Conservation (phyloP, 345 rosid species). For the Trapa incisa region DNA sequence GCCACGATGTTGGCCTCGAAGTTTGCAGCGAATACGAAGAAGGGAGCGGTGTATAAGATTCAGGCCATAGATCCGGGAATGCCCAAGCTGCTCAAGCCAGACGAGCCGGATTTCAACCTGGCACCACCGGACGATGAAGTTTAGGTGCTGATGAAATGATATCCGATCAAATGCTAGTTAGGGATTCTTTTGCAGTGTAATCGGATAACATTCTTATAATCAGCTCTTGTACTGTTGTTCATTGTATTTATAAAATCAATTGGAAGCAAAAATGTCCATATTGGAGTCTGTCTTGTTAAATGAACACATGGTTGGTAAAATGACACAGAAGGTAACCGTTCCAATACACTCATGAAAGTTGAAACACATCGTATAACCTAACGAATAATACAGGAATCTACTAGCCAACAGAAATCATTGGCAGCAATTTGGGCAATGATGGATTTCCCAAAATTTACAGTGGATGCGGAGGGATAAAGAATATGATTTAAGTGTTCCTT, state of each 20-base stretch:
- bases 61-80: slow-evolving; percentile 36
- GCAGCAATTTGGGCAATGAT: slow-evolving; percentile 12
- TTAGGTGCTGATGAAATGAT: background rate
- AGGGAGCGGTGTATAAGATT: slow-evolving; percentile 27
- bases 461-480: slow-evolving; percentile 9
- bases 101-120: slow-evolving; percentile 52
- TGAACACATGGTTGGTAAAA: no score
- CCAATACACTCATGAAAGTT: background rate
- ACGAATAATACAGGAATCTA: slow-evolving; percentile 1
- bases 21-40: slow-evolving; percentile 56
- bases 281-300: no score
- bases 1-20: slow-evolving; percentile 57
- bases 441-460: slow-evolving; percentile 30
- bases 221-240: no score
- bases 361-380: background rate
- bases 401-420: background rate
- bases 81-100: slow-evolving; percentile 68
- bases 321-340: background rate
- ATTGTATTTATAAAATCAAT: no score
- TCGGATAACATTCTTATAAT: background rate
- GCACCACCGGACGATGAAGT: background rate
- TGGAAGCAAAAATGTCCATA: no score
- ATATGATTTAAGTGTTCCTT: slow-evolving; percentile 1
- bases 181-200: background rate
- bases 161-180: background rate